Evolutionary conservation across 2,329 filamentous ascomycete species (phyloP), one percentile per base, ranked within the genome.

Genomic region (Aspergillus pseudonomiae): DNA sequence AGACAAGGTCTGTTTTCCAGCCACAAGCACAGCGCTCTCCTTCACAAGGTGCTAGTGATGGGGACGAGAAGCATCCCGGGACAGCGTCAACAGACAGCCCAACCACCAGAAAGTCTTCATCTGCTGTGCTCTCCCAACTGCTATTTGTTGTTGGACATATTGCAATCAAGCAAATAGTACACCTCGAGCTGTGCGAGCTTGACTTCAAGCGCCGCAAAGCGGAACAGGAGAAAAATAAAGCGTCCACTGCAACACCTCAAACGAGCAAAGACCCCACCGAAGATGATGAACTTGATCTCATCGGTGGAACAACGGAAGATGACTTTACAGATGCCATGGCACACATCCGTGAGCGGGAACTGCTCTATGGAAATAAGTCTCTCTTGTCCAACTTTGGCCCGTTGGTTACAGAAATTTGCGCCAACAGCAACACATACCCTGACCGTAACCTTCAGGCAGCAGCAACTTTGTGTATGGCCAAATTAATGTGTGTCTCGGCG

Each of bases 161-260:
- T 55, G 95, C 95, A 16, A 95, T 99, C 75, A 99, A 99, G 81
- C 96, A 99, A 75, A 99, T 99, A 70, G 96, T 99, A 0, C 95
- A 99, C 76, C 86, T 99, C 12, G 95, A 99, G 73, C 85, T 98
- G n/a, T 97, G 94, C 76, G 95, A 99, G 75, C 88, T 95, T 57
- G 95, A 99, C 78, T 99, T 99, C 79, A 99, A 99, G 83, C 91
- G 94, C 60, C 88, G 94, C 68, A 99, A 99, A 83, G 76, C 76
- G 9, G 81, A 81, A 77, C 76, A 80, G 72, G 75, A 83, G 75
- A 80, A 83, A 76, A 81, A 77, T 57, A 82, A 82, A 70, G 77
- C 69, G 43, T 78, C 79, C 58, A 79, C 70, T 59, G 71, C 78
- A 66, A 80, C 79, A 39, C 74, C 77, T 6, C 79, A 83, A 63